Evolutionary conservation across 352 stramenopile species (phyloP), one percentile per base, ranked within the genome.

Genomic region (Chrysophaeum taylorii): DNA sequence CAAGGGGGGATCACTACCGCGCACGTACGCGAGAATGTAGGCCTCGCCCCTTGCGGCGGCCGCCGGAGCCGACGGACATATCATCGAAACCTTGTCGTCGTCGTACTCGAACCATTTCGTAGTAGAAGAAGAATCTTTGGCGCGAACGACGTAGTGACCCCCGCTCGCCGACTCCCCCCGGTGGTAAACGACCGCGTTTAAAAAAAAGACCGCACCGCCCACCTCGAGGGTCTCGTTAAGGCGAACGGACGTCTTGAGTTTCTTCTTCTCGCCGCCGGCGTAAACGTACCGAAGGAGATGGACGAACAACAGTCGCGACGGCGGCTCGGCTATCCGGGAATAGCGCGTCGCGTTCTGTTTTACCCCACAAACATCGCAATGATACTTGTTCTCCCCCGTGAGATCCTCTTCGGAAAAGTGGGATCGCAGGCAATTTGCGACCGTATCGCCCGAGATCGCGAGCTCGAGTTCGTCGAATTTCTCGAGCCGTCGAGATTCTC

Each of bases 201-300:
- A 31, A 31, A 41, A 25, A 31, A 41, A 63, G 52, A 36, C 4
- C 25, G 52, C 52, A 12, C 25, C 52, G 52, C 33, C 33, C 83
- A 91, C 88, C 64, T 91, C 87, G 16, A 92, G 70, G n/a, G 78
- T 87, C 64, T 85, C 78, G 18, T 79, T 81, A 29, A 91, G 85
- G 72, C 89, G 86, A 62, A 93, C 89, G n/a, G 87, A 79, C 69
- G 92, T 85, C 83, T 91, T 90, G 23, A 93, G 69, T 61, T 93
- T 93, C 69, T 91, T 92, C 71, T 90, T 92, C 9, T 78, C 75
- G 15, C 81, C 81, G 0, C 82, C 79, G 68, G 92, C 86, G 73
- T 90, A 93, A 23, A 92, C 85, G 50, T 91, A 93, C 7, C 87
- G 80, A 78, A 92, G 85, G 2, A 93, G 72, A 54, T 92, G 87